Conservation (phyloP, 148 eudicot genomes). For the Nepenthes mirabilis region DNA sequence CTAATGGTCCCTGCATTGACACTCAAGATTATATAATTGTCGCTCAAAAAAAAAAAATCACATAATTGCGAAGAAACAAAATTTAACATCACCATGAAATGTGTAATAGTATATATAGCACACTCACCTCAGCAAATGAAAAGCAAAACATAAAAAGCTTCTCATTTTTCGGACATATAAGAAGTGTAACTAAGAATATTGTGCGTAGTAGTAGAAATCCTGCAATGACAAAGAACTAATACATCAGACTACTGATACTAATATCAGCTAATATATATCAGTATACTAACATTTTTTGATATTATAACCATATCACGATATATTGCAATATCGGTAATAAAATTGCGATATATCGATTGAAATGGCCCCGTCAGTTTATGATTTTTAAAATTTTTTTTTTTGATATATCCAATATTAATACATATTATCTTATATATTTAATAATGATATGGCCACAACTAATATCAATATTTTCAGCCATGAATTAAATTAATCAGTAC, state of each 20-base stretch:
- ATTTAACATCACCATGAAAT: neutral
- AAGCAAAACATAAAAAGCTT: conserved; percentile 97
- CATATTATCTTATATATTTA: too few relatives aligned
- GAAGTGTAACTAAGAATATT: conserved; percentile 72
- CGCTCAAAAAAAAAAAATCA: neutral
- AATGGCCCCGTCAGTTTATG: too few relatives aligned
- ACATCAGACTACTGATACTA: neutral
- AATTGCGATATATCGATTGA: too few relatives aligned
- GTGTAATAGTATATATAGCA: neutral
- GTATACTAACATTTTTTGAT: too few relatives aligned
- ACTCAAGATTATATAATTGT: neutral
- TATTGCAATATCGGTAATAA: too few relatives aligned
- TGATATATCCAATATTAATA: too few relatives aligned
- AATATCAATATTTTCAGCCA: too few relatives aligned
- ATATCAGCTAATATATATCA: too few relatives aligned
- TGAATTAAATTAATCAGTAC: too few relatives aligned
- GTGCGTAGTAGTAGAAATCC: conserved; percentile 99
- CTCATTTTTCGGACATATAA: conserved; percentile 70
- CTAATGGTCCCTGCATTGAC: conserved; percentile 71
- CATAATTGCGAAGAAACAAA: neutral
- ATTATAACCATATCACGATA: too few relatives aligned
- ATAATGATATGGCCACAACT: too few relatives aligned
- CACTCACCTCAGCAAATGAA: conserved; percentile 86
- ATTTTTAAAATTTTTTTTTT: too few relatives aligned
- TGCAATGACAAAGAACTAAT: conserved; percentile 18